Evolutionary conservation across 2,329 filamentous ascomycete genomes (phyloP).

Genomic region (Penicillium paneum): DNA sequence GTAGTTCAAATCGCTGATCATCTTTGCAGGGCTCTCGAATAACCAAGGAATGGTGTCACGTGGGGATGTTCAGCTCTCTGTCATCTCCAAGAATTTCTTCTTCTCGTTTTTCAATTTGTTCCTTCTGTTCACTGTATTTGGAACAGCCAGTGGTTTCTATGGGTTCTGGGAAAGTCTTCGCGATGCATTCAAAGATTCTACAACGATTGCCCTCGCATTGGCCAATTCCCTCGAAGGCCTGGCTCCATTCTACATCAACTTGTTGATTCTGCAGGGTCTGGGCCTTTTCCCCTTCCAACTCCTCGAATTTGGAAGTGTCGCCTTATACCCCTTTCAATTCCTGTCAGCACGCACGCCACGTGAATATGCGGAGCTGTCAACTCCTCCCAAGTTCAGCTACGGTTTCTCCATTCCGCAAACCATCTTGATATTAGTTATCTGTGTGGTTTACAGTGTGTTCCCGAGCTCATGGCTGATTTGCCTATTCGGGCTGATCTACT

Average conservation of each 20-base stretch:
- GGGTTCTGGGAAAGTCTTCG: slow-evolving; percentile 62
- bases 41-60: slow-evolving; percentile 93
- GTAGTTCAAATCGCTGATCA: slow-evolving; percentile 10
- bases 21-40: slow-evolving; percentile 64
- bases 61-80: slow-evolving; percentile 87
- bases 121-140: slow-evolving; percentile 85
- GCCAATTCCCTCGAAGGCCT: slow-evolving; percentile 72
- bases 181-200: slow-evolving; percentile 74
- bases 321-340: slow-evolving; percentile 75
- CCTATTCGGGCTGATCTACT: slow-evolving; percentile 68
- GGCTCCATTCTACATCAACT: slow-evolving; percentile 84
- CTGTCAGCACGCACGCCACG: slow-evolving; percentile 81
- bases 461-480: slow-evolving; percentile 76
- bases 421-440: slow-evolving; percentile 89
- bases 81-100: slow-evolving; percentile 98
- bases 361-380: slow-evolving; percentile 77
- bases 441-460: slow-evolving; percentile 88
- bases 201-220: slow-evolving; percentile 70
- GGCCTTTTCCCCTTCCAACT: slow-evolving; percentile 90
- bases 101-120: slow-evolving; percentile 99
- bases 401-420: slow-evolving; percentile 94
- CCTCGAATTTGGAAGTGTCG: slow-evolving; percentile 81
- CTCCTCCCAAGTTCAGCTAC: slow-evolving; percentile 87
- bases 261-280: slow-evolving; percentile 90
- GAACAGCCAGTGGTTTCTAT: slow-evolving; percentile 73